A percentile compares a stretch with the other conserved stretches of the same genome.
Conservation (phyloP, 1,284 basidiomycete species). For the Cystobasidium sp. region DNA sequence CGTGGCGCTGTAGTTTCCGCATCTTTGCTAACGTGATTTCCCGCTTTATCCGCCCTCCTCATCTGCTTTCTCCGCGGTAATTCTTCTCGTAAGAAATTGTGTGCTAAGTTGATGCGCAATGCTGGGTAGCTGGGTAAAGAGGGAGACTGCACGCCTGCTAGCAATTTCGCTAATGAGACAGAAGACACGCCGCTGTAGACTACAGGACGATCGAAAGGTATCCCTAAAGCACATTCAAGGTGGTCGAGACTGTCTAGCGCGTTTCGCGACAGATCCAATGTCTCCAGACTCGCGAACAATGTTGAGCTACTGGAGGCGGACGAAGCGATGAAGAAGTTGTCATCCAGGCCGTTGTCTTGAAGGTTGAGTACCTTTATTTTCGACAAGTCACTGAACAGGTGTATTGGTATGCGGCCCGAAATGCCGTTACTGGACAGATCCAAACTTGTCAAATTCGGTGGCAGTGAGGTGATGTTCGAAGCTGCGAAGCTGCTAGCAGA, state of each 20-base stretch:
- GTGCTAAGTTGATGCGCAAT: slow-evolving; percentile 8
- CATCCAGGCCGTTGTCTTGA: slow-evolving; percentile 26
- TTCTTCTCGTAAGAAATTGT: slow-evolving; percentile 30
- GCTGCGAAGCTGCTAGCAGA: slow-evolving; percentile 1
- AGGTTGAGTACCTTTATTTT: slow-evolving; percentile 19
- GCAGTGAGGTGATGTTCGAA: slow-evolving; percentile 6
- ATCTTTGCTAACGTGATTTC: background rate
- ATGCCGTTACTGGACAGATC: slow-evolving; percentile 29
- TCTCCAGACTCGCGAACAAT: slow-evolving; percentile 17
- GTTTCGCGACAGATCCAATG: slow-evolving; percentile 32
- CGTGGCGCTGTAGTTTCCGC: background rate
- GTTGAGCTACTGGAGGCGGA: background rate
- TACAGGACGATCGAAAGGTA: background rate
- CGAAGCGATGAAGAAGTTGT: slow-evolving; percentile 25
- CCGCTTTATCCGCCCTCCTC: slow-evolving; percentile 1
- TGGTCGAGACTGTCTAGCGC: slow-evolving; percentile 37
- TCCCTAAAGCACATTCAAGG: slow-evolving; percentile 12
- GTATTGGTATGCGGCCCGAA: slow-evolving; percentile 14
- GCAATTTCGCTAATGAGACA: slow-evolving; percentile 4
- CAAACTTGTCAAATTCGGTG: slow-evolving; percentile 15
- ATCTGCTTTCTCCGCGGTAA: slow-evolving; percentile 1
- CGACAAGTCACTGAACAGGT: slow-evolving; percentile 18
- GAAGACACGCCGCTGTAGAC: slow-evolving; percentile 22
- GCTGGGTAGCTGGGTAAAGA: background rate
- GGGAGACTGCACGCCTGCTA: background rate